Conservation (phyloP, 1,284 basidiomycete species). For the Irpex rosettiformis region DNA sequence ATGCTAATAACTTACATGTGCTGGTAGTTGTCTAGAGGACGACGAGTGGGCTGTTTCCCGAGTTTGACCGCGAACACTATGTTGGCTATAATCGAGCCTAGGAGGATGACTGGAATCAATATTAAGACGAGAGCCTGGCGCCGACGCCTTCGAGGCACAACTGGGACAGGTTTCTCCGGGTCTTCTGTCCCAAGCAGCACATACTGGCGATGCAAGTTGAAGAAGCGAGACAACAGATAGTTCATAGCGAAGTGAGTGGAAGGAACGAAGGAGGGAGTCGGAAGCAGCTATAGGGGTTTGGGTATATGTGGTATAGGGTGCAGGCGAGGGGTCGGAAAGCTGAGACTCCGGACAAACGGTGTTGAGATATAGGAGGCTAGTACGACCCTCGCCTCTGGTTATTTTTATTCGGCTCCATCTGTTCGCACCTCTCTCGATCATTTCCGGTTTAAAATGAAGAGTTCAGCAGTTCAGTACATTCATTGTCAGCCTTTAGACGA, state of each 20-base stretch:
- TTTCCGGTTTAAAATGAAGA: too few species aligned
- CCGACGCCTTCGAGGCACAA: neutral
- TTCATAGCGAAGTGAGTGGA: neutral
- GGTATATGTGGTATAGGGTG: neutral
- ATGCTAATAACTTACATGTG: constrained; percentile 12
- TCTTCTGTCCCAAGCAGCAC: neutral
- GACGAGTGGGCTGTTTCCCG: neutral
- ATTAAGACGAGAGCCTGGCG: neutral
- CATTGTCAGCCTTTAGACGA: neutral
- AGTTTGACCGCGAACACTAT: neutral
- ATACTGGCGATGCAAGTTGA: neutral
- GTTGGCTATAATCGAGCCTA: constrained; percentile 4
- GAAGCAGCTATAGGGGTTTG: neutral
- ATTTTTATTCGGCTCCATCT: too few species aligned
- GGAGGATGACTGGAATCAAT: neutral
- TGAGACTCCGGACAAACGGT: too few species aligned
- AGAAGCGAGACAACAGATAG: neutral
- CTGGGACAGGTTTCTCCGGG: neutral
- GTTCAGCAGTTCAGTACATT: too few species aligned
- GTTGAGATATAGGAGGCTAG: neutral
- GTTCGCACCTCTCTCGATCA: too few species aligned
- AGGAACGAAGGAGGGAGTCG: neutral
- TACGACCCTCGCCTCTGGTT: too few species aligned
- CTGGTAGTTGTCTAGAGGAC: constrained; percentile 17
- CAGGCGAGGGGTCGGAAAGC: neutral